These are phyloP conservation scores for Leptosphaerulina australis DNA, from an alignment of 2,329 filamentous ascomycete genomes.

Conservation along the genomic window DNA sequence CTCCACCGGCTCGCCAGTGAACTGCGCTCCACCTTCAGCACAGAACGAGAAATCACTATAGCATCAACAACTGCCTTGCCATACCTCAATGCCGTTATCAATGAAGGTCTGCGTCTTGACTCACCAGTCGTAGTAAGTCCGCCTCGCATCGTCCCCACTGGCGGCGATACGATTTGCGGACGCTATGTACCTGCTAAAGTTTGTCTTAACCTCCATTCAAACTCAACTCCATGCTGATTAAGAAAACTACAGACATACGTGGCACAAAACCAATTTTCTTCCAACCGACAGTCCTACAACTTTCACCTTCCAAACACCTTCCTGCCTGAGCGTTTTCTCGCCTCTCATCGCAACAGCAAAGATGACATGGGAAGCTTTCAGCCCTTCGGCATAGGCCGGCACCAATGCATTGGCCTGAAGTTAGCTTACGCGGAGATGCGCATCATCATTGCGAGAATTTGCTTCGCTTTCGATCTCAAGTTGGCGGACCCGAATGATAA, in stretches of 20 bases:
- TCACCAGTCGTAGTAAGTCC: constrained; percentile 29
- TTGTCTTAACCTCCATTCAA: constrained; percentile 1
- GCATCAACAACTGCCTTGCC: constrained; percentile 24
- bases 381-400: constrained; percentile 37
- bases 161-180: constrained; percentile 31
- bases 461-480: constrained; percentile 49
- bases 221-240: neutral
- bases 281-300: constrained; percentile 35
- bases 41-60: constrained; percentile 33
- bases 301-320: constrained; percentile 40
- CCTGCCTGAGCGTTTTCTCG: constrained; percentile 45
- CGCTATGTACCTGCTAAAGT: constrained; percentile 33
- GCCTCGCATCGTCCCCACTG: constrained; percentile 29
- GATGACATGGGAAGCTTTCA: constrained; percentile 33
- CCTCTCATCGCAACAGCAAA: constrained; percentile 21
- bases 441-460: constrained; percentile 48
- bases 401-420: constrained; percentile 37
- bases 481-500: constrained; percentile 15
- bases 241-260: constrained; percentile 32
- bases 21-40: constrained; percentile 30
- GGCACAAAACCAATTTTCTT: constrained; percentile 36
- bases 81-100: constrained; percentile 44
- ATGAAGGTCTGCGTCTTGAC: constrained; percentile 47
- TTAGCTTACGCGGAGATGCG: constrained; percentile 43
- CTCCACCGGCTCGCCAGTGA: constrained; percentile 35